Evolutionary conservation across 2,329 filamentous ascomycete genomes (phyloP), one percentile per base, ranked within the genome.

Genomic region (Calonectria multiphialidica): DNA sequence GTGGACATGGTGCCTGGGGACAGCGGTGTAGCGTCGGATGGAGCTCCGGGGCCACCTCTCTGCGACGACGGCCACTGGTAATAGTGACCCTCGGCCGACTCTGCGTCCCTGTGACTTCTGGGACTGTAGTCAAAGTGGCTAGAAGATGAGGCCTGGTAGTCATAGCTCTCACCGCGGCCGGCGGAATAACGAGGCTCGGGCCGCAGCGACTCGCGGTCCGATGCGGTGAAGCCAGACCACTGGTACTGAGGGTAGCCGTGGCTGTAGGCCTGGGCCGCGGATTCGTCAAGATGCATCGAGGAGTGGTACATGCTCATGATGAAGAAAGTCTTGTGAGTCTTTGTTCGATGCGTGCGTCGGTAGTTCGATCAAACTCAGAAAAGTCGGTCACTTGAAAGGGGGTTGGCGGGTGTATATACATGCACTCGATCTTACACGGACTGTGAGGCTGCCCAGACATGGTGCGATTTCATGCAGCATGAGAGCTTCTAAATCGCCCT

Each of bases 1-100:
- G 71, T 73, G 9, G 77, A 78, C 37, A 76, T 64, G 37, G 63
- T 45, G 68, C 75, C 13, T 5, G 77, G 75, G 6, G 77, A 78
- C 23, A 45, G 44, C 23, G 62, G 62, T 44, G 55, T 37, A 53
- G 30, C 50, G 50, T 65, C 62, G 30, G 40, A 25, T 25, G 57
- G 23, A n/a, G 21, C 40, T 28, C 55, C 59, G 16, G 13, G 47
- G 40, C 55, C 57, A 30, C 55, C 21, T 44, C 57, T 61, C 16
- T 66, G 69, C 4, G 47, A 25, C 4, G 47, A 25, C 5, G 69
- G 40, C 63, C 47, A 67, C 25, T 21, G 28, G 18, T 53, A 53
- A 23, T 67, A 35, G 21, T 63, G 45, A 23, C 21, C 30, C 5
- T 67, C 55, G 30, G 37, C 3, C 3, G 64, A 15, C 12, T 63